phyloP scores from a whole-genome alignment of 495 filamentous ascomycete species.

The Tuber umbilicatum region DNA sequence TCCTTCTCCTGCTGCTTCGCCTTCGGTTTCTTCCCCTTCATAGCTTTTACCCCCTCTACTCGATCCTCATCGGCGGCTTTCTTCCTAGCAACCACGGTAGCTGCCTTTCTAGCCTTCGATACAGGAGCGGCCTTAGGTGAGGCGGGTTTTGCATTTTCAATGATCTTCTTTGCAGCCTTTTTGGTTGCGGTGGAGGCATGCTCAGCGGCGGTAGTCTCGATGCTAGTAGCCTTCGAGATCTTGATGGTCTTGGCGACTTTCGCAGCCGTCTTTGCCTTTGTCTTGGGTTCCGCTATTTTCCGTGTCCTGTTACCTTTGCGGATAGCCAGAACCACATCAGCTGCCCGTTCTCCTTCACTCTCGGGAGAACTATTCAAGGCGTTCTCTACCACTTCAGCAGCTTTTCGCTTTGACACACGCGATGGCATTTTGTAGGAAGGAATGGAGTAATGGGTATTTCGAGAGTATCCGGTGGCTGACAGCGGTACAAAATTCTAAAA shows the following conservation, averaged over 20 bases:
- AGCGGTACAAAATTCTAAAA: conserved; percentile 8
- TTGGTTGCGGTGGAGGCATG: neutral
- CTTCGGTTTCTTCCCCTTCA: conserved; percentile 5
- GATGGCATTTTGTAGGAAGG: conserved; percentile 25
- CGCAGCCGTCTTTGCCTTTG: conserved; percentile 27
- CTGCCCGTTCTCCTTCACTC: conserved; percentile 27
- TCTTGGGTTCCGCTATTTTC: conserved; percentile 21
- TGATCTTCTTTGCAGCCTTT: conserved; percentile 25
- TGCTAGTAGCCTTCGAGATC: conserved; percentile 24
- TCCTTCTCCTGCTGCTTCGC: neutral
- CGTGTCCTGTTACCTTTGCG: conserved; percentile 22
- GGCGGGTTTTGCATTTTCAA: conserved; percentile 31
- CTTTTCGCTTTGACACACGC: conserved; percentile 38
- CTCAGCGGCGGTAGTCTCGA: conserved; percentile 2
- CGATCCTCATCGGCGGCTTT: conserved; percentile 26
- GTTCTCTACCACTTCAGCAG: conserved; percentile 33
- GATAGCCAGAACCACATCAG: conserved; percentile 31
- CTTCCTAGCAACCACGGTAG: conserved; percentile 17
- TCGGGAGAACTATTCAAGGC: conserved; percentile 5
- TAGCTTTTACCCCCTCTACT: conserved; percentile 13
- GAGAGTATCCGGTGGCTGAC: conserved; percentile 5
- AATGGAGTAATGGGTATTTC: conserved; percentile 1
- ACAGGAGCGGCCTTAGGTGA: conserved; percentile 10
- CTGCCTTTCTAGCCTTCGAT: conserved; percentile 25
- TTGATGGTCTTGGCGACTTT: conserved; percentile 18